phyloP scores from a whole-genome alignment of 1,139 yeast species.

The Yamadazyma buinensis region DNA sequence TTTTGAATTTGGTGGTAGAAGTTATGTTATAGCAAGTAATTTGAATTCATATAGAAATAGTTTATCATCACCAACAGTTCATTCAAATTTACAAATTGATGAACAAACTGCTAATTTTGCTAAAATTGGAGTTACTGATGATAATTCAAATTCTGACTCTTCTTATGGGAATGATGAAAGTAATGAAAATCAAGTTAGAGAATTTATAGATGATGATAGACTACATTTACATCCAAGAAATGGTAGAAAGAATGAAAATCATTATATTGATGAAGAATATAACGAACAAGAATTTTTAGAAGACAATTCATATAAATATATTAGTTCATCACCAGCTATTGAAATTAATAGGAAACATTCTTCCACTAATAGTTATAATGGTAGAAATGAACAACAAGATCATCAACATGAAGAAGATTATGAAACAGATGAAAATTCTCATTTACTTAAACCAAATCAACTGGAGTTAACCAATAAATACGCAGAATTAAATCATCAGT shows the following conservation, averaged over 20 bases:
- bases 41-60: conserved; percentile 13
- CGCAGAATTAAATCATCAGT: conserved; percentile 1
- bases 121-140: conserved; percentile 53
- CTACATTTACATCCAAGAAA: neutral
- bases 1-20: conserved; percentile 44
- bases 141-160: conserved; percentile 14
- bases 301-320: conserved; percentile 12
- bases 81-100: conserved; percentile 49
- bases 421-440: neutral
- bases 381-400: neutral
- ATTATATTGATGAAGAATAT: neutral
- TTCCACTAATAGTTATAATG: neutral
- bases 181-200: neutral
- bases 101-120: conserved; percentile 66
- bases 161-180: neutral
- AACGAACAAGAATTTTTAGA: neutral
- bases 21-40: conserved; percentile 28
- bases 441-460: neutral
- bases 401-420: neutral
- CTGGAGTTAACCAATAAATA: neutral
- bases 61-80: conserved; percentile 34
- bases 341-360: conserved; percentile 14
- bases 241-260: neutral
- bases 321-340: conserved; percentile 24
- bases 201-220: too few relatives aligned